Evolutionary conservation across 1,139 yeast genomes (phyloP).

Genomic region (Saccharomycopsis phalli): DNA sequence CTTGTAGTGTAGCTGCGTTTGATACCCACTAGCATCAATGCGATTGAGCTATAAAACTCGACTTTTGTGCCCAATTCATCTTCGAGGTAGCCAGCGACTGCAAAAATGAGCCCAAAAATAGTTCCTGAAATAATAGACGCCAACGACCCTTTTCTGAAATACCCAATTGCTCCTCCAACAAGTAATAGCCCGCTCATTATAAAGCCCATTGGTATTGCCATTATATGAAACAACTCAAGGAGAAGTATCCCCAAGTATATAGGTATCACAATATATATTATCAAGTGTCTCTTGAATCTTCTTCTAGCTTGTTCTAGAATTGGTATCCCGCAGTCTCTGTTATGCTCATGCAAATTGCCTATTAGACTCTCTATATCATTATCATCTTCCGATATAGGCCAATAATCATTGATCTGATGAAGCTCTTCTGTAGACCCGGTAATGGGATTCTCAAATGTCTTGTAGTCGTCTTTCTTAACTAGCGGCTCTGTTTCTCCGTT

Average conservation of each 20-base stretch:
- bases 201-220: slow-evolving; percentile 13
- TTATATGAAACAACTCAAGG: slow-evolving; percentile 10
- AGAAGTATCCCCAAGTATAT: slow-evolving; percentile 3
- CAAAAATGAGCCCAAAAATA: slow-evolving; percentile 5
- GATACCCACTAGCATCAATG: slow-evolving; percentile 10
- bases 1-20: slow-evolving; percentile 11
- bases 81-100: slow-evolving; percentile 6
- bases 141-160: slow-evolving; percentile 5
- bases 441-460: slow-evolving; percentile 13
- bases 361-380: slow-evolving; percentile 11
- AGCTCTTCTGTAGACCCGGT: slow-evolving; percentile 14
- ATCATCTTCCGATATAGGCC: slow-evolving; percentile 10
- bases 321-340: slow-evolving; percentile 13
- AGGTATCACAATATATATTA: slow-evolving; percentile 1
- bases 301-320: slow-evolving; percentile 8
- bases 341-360: slow-evolving; percentile 12
- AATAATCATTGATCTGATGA: slow-evolving; percentile 11
- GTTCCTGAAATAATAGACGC: slow-evolving; percentile 11
- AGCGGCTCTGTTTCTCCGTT: not conserved
- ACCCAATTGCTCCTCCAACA: slow-evolving; percentile 15
- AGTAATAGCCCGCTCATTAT: slow-evolving; percentile 9
- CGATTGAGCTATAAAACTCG: slow-evolving; percentile 6
- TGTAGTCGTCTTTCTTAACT: not conserved
- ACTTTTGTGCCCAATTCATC: slow-evolving; percentile 6
- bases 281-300: not conserved